Percentiles rank a stretch among this genome's conserved stretches.
Evolutionary conservation across 1,284 basidiomycete species (phyloP).

Genomic region (Papiliotrema flavescens): DNA sequence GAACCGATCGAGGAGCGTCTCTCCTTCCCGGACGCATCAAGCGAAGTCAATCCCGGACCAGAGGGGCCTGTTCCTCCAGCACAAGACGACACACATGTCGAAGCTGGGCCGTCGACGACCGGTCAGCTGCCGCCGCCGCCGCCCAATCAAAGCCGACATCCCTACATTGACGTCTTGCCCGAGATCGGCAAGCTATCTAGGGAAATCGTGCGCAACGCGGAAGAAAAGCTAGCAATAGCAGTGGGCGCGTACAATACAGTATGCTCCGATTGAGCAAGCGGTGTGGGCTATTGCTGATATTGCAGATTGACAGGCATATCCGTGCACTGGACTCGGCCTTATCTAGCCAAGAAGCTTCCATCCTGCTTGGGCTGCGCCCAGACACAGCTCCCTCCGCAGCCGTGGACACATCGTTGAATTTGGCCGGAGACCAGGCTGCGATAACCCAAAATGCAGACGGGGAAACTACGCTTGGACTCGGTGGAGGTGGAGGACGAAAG

Average conservation of each 20-base stretch:
- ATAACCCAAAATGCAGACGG: constrained; percentile 20
- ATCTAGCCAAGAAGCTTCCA: constrained; percentile 40
- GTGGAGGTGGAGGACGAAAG: constrained; percentile 17
- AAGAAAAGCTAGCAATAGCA: constrained; percentile 54
- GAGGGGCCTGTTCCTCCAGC: no score
- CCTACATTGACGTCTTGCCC: constrained; percentile 14
- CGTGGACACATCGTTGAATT: constrained; percentile 18
- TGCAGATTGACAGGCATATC: constrained; percentile 52
- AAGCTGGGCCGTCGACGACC: not conserved
- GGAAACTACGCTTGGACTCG: constrained; percentile 23
- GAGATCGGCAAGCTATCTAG: constrained; percentile 39
- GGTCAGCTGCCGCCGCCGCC: not conserved
- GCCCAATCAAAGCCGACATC: no score
- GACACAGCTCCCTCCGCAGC: constrained; percentile 33
- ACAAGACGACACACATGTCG: not conserved
- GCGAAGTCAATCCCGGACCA: no score
- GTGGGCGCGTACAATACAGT: constrained; percentile 52
- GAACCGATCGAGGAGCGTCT: no score
- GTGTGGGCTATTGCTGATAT: not conserved
- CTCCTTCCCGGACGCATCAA: no score
- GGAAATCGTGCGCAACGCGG: constrained; percentile 48
- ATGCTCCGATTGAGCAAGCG: constrained; percentile 10
- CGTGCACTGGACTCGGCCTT: constrained; percentile 53
- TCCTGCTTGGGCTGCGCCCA: constrained; percentile 38
- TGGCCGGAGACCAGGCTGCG: constrained; percentile 5